Conservation (phyloP, 495 filamentous ascomycete species). For the Trichoderma erinaceum region DNA sequence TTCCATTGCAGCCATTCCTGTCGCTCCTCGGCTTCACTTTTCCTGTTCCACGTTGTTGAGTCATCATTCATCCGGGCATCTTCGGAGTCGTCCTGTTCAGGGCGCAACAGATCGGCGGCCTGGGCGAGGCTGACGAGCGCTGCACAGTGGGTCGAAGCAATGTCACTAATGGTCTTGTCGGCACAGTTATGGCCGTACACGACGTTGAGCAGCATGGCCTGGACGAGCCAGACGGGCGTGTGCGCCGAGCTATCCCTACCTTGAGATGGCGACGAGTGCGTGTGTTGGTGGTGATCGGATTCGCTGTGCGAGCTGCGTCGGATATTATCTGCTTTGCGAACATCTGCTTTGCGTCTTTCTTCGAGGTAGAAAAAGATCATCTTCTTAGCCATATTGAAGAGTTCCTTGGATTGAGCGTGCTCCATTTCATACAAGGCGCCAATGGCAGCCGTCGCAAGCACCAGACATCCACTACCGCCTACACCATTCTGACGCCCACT, state of each 20-base stretch:
- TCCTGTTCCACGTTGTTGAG: constrained; percentile 40
- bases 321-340: constrained; percentile 71
- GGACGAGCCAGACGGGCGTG: constrained; percentile 94
- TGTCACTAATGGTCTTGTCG: constrained; percentile 83
- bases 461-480: constrained; percentile 82
- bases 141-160: constrained; percentile 85
- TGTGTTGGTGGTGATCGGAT: constrained; percentile 40
- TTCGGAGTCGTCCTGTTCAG: constrained; percentile 39
- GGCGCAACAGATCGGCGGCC: constrained; percentile 67
- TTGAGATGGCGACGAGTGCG: neutral
- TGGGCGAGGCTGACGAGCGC: constrained; percentile 87
- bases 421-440: constrained; percentile 94
- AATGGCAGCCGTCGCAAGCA: constrained; percentile 93
- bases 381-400: constrained; percentile 91
- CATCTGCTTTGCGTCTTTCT: constrained; percentile 83
- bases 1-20: constrained; percentile 89
- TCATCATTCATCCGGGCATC: constrained; percentile 42
- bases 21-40: constrained; percentile 58
- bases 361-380: constrained; percentile 93
- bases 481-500: constrained; percentile 58
- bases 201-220: constrained; percentile 95
- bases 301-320: constrained; percentile 47
- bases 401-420: constrained; percentile 66
- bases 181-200: constrained; percentile 95
- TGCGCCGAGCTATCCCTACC: constrained; percentile 57